Base-by-base conservation (phyloP, 2,329 filamentous ascomycete species). In the Knufia petricola region DNA sequence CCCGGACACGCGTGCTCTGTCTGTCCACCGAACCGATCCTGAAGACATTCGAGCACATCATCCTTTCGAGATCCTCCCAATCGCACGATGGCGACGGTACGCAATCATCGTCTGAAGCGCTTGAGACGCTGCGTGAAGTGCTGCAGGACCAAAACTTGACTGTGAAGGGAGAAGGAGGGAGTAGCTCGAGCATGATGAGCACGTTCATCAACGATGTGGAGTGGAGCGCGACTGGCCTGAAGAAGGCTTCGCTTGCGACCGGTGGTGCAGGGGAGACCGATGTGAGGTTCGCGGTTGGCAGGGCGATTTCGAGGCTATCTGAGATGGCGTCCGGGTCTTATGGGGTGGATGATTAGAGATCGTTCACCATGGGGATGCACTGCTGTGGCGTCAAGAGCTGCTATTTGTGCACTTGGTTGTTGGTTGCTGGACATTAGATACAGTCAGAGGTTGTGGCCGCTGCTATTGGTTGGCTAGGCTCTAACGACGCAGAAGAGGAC, bases 141-240 rank as follows among this genome's bases (percentile, higher is more conserved):
- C 38, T 41, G 10, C 38, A 21, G 19, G 38, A 41, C 10, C 23
- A 32, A 30, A 23, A 44, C 28, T 21, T 44, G n/a, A 44, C 8
- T 13, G 41, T 44, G 10, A 28, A 20, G 41, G 28, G 15, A 4
- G 41, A 44, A 17, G 41, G 41, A 4, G 41, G 41, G 20, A 44
- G 41, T 20, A 44, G 41, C 19, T 44, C 41, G 10, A 44, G 41
- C 15, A 44, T 44, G 41, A 44, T 44, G 41, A 44, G 41, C 15
- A 44, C 41, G 28, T 44, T 44, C 17, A 44, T 44, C 19, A 23
- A 23, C 8, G 41, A 44, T 12, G 28, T 44, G 4, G 41, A 44
- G 20, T 44, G 41, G 41, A 44, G 41, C 19, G 41, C 41, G 9
- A 44, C 41, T 10, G 41, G 41, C 4, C 15, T 44, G 23, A 44